These are phyloP conservation scores for Bacidia gigantensis DNA, from an alignment of 495 filamentous ascomycete genomes.

Conservation along the genomic window DNA sequence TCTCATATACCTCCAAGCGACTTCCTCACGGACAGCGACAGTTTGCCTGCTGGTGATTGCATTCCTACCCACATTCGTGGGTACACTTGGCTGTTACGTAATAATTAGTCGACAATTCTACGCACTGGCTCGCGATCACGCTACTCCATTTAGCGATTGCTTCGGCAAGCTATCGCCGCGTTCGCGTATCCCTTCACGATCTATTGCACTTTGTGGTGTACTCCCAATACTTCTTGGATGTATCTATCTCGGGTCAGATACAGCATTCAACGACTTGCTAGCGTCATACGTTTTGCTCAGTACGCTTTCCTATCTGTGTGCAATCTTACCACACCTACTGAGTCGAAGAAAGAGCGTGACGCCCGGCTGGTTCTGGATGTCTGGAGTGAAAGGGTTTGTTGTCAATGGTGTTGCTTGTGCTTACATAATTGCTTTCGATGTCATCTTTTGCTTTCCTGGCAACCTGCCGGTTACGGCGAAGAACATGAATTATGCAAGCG, in stretches of 20 bases:
- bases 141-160: conserved; percentile 32
- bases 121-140: conserved; percentile 64
- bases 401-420: conserved; percentile 46
- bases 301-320: conserved; percentile 58
- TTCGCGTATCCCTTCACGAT: conserved; percentile 51
- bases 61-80: conserved; percentile 43
- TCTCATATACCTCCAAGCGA: conserved; percentile 68
- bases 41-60: conserved; percentile 48
- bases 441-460: conserved; percentile 72
- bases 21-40: conserved; percentile 46
- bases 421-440: conserved; percentile 55
- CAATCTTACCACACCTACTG: conserved; percentile 61
- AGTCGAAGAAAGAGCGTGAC: conserved; percentile 49
- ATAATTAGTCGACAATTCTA: conserved; percentile 77
- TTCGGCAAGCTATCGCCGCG: conserved; percentile 27
- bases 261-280: conserved; percentile 61
- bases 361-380: conserved; percentile 56
- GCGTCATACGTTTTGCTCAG: conserved; percentile 62
- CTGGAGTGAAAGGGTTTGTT: conserved; percentile 38
- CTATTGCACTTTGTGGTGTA: conserved; percentile 47
- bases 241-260: conserved; percentile 58
- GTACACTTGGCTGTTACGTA: conserved; percentile 43
- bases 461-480: conserved; percentile 36
- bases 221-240: conserved; percentile 54
- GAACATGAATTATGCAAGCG: conserved; percentile 59